Percentiles rank a stretch among this genome's conserved stretches.
These are phyloP conservation scores for Chlorella vulgaris DNA, from an alignment of 139 green algal genomes.

Conservation along the genomic window DNA sequence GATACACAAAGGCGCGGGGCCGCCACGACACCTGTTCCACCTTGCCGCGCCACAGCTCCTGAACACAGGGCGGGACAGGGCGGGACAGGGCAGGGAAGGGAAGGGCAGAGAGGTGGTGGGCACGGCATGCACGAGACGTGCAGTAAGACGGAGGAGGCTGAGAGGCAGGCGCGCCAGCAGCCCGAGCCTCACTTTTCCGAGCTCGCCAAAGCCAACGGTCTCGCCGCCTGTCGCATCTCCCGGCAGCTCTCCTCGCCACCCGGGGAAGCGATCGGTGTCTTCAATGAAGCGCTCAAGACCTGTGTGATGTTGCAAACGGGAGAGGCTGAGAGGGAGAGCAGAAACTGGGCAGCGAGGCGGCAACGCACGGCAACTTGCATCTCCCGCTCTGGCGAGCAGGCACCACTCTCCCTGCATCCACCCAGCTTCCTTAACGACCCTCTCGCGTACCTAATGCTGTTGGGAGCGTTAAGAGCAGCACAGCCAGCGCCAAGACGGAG, in stretches of 20 bases:
- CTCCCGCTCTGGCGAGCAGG: too few relatives aligned
- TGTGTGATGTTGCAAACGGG: background rate
- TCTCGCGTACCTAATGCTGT: too few relatives aligned
- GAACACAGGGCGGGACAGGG: background rate
- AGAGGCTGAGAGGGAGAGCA: too few relatives aligned
- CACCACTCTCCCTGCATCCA: too few relatives aligned
- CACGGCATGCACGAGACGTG: background rate
- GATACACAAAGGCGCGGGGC: slow-evolving; percentile 55
- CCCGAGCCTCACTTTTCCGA: slow-evolving; percentile 42
- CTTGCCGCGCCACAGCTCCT: slow-evolving; percentile 62
- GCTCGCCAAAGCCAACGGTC: slow-evolving; percentile 52
- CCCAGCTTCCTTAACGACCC: too few relatives aligned
- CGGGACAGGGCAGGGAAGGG: background rate
- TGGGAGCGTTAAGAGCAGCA: too few relatives aligned
- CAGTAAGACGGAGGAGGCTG: too few relatives aligned
- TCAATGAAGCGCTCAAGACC: slow-evolving; percentile 40
- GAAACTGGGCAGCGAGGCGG: too few relatives aligned
- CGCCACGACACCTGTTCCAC: slow-evolving; percentile 58
- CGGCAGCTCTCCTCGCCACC: slow-evolving; percentile 65
- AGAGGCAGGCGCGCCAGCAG: too few relatives aligned
- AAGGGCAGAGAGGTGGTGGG: background rate
- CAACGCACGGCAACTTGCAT: too few relatives aligned
- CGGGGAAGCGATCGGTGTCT: slow-evolving; percentile 57
- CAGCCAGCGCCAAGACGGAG: too few relatives aligned
- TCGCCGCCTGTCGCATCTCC: slow-evolving; percentile 1